These are phyloP conservation scores for Silene latifolia DNA, from an alignment of 148 eudicot genomes.

Conservation along the genomic window DNA sequence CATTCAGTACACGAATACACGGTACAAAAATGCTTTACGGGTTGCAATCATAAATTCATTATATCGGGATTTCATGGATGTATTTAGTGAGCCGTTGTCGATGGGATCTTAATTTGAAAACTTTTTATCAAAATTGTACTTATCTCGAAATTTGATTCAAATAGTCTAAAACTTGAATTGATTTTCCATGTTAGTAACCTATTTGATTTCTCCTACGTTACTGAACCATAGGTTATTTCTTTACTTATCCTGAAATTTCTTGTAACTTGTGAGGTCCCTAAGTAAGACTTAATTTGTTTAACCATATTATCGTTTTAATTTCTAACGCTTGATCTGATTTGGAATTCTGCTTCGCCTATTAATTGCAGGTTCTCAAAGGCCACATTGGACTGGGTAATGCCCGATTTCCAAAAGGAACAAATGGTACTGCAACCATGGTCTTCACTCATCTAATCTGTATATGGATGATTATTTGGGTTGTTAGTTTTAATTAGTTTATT, in stretches of 20 bases:
- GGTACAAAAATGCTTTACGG: too few species aligned
- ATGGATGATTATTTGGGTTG: not conserved
- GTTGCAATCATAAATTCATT: too few species aligned
- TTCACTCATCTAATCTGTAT: not conserved
- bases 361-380: slow-evolving; percentile 83
- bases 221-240: not conserved
- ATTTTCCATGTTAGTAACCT: not conserved
- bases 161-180: not conserved
- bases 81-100: not conserved
- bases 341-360: not conserved
- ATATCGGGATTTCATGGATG: too few species aligned
- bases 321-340: not conserved
- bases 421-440: slow-evolving; percentile 43
- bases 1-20: too few species aligned
- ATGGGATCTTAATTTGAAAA: not conserved
- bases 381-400: slow-evolving; percentile 85
- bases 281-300: not conserved
- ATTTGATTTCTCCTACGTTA: not conserved
- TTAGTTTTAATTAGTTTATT: not conserved
- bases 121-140: not conserved
- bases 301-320: not conserved
- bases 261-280: too few species aligned
- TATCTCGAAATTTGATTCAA: not conserved
- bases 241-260: not conserved
- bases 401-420: slow-evolving; percentile 89